Conservation (phyloP, 2,329 filamentous ascomycete species). For the Ophiostoma piceae region DNA sequence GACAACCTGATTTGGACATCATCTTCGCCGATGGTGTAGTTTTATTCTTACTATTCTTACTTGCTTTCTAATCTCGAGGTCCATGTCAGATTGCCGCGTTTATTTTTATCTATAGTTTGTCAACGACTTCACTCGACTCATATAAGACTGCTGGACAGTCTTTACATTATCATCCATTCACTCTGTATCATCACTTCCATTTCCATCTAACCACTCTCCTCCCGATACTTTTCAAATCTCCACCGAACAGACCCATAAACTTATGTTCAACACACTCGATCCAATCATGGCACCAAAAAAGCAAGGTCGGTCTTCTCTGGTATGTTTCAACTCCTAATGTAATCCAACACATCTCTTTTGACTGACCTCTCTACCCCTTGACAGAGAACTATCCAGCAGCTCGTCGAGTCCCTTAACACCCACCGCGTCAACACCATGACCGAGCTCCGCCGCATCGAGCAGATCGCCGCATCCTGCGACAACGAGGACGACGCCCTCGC, state of each 20-base stretch:
- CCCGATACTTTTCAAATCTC: background rate
- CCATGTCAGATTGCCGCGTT: background rate
- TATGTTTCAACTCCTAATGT: background rate
- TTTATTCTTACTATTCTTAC: background rate
- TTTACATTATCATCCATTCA: background rate
- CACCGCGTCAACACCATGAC: constrained; percentile 70
- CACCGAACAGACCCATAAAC: too few species aligned
- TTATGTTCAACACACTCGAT: too few species aligned
- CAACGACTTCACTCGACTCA: background rate
- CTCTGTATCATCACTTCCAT: background rate
- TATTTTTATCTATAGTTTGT: background rate
- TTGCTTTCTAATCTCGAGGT: background rate
- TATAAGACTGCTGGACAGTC: background rate
- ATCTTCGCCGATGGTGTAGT: too few species aligned
- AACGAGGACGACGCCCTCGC: constrained; percentile 54
- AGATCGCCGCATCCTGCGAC: constrained; percentile 54
- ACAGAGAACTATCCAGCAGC: constrained; percentile 42
- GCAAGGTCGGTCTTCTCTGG: background rate
- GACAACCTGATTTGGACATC: too few species aligned
- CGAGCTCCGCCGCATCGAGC: constrained; percentile 66
- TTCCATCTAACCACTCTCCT: background rate
- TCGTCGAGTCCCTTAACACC: constrained; percentile 58
- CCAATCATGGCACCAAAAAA: background rate
- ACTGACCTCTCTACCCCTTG: background rate
- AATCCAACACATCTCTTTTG: too few species aligned